Evolutionary conservation across 2,329 filamentous ascomycete species (phyloP).

Genomic region (Aureobasidium melanogenum): DNA sequence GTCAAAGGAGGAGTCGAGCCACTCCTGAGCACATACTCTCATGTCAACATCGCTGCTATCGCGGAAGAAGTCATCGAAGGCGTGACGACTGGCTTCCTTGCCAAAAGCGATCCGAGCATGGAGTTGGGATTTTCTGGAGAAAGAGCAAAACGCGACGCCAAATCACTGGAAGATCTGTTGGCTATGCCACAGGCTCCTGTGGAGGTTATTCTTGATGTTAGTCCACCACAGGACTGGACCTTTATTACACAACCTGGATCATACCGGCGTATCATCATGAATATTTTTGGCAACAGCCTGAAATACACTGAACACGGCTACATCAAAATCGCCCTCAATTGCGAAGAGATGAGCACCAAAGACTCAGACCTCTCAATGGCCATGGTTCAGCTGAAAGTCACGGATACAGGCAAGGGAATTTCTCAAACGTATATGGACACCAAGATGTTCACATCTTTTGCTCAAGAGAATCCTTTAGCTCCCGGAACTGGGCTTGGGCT

Average conservation of each 20-base stretch:
- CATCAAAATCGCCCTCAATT: constrained; percentile 24
- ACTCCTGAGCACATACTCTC: constrained; percentile 21
- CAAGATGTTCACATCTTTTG: constrained; percentile 16
- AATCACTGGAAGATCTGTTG: constrained; percentile 18
- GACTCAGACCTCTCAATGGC: neutral
- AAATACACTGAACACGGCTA: constrained; percentile 33
- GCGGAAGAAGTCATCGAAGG: constrained; percentile 48
- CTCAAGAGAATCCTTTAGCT: constrained; percentile 15
- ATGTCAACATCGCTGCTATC: constrained; percentile 34
- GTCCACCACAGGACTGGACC: constrained; percentile 28
- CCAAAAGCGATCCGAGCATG: constrained; percentile 18
- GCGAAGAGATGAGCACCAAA: constrained; percentile 16
- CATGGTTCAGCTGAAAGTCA: constrained; percentile 1
- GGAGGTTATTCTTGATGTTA: constrained; percentile 32
- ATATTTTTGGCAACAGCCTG: constrained; percentile 37
- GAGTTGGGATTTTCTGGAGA: neutral
- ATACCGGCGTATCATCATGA: constrained; percentile 35
- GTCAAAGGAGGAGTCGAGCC: constrained; percentile 15
- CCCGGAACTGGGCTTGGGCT: constrained; percentile 17
- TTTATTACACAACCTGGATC: constrained; percentile 35
- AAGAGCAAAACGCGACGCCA: neutral
- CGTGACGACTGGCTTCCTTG: constrained; percentile 43
- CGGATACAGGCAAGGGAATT: constrained; percentile 17
- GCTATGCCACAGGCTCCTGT: constrained; percentile 29
- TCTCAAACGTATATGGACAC: constrained; percentile 14